Conservation (phyloP, 1,284 basidiomycete species). For the Schizophyllum commune region DNA sequence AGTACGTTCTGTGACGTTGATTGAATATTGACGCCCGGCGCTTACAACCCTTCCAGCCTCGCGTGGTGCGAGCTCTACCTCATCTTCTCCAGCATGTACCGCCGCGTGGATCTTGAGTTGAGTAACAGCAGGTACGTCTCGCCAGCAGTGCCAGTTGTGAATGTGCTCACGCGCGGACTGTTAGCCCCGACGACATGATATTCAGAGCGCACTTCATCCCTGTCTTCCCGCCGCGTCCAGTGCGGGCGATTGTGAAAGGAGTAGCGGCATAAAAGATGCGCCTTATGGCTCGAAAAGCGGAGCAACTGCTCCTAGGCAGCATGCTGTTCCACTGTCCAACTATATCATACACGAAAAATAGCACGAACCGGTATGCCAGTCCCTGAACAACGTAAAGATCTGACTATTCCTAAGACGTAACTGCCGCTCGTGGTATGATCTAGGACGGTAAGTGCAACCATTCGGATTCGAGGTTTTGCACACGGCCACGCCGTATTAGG, state of each 20-base stretch:
- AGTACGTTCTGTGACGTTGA: constrained; percentile 25
- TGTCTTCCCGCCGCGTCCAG: neutral
- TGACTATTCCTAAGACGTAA: no score
- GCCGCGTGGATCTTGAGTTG: constrained; percentile 26
- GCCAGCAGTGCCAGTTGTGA: neutral
- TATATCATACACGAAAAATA: no score
- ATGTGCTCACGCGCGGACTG: neutral
- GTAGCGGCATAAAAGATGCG: no score
- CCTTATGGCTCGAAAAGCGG: no score
- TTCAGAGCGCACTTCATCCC: neutral
- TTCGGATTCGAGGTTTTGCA: no score
- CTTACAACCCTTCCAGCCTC: constrained; percentile 13
- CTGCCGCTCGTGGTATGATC: no score
- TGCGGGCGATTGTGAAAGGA: neutral
- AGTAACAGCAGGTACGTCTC: constrained; percentile 18
- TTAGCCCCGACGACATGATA: neutral
- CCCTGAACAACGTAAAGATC: no score
- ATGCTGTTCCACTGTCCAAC: no score
- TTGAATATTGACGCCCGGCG: neutral
- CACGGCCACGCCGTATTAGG: no score
- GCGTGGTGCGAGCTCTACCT: constrained; percentile 33
- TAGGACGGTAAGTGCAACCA: no score
- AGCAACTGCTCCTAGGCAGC: no score
- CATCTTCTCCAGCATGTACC: constrained; percentile 28
- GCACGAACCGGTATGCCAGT: no score